Conservation (phyloP, 2,329 filamentous ascomycete species). For the Bertia moriformis region DNA sequence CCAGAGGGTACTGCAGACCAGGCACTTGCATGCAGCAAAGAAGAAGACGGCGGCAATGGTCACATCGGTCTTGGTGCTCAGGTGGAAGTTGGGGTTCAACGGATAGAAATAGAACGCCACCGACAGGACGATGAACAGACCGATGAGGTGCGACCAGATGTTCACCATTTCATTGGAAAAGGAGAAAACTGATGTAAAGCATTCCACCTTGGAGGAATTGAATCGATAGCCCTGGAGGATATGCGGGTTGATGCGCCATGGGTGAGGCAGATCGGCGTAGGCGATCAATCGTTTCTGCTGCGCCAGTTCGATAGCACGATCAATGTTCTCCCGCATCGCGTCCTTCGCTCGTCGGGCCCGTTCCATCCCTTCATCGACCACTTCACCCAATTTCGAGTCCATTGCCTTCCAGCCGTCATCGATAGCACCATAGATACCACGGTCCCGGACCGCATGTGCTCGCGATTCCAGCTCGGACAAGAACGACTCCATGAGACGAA, state of each 20-base stretch:
- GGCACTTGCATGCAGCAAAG: slow-evolving; percentile 54
- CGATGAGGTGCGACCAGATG: slow-evolving; percentile 57
- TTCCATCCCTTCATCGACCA: slow-evolving; percentile 39
- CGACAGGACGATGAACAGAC: slow-evolving; percentile 46
- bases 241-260: slow-evolving; percentile 55
- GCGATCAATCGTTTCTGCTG: slow-evolving; percentile 46
- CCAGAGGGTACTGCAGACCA: slow-evolving; percentile 56
- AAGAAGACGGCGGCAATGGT: slow-evolving; percentile 56
- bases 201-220: slow-evolving; percentile 49
- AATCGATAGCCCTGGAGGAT: slow-evolving; percentile 54
- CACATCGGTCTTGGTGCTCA: slow-evolving; percentile 48
- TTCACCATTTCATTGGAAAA: slow-evolving; percentile 55
- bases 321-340: slow-evolving; percentile 42
- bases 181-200: slow-evolving; percentile 41
- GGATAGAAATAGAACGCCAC: slow-evolving; percentile 60
- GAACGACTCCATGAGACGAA: slow-evolving; percentile 47
- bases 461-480: slow-evolving; percentile 47
- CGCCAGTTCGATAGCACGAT: slow-evolving; percentile 38
- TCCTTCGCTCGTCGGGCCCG: slow-evolving; percentile 45
- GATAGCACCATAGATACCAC: slow-evolving; percentile 39
- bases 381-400: not conserved
- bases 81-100: slow-evolving; percentile 41
- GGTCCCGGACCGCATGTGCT: slow-evolving; percentile 45
- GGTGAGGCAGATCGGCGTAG: slow-evolving; percentile 50
- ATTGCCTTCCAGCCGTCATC: slow-evolving; percentile 1